Conservation (phyloP, 2,329 filamentous ascomycete species). For the Trichoderma breve region DNA sequence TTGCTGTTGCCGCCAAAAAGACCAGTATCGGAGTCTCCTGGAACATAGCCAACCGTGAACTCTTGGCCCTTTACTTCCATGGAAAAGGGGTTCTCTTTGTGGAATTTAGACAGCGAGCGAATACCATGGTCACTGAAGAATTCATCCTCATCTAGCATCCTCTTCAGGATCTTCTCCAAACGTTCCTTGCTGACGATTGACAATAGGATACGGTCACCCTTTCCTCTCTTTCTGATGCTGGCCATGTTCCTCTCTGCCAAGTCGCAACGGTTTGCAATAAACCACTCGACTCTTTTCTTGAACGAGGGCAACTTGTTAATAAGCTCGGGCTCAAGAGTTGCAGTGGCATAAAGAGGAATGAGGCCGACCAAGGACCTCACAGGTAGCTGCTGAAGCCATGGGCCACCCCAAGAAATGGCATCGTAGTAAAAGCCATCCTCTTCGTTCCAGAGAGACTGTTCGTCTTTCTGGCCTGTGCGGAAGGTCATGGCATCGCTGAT, state of each 20-base stretch:
- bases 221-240: slow-evolving; percentile 85
- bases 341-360: slow-evolving; percentile 87
- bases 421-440: slow-evolving; percentile 98
- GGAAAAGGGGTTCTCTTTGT: slow-evolving; percentile 84
- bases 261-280: slow-evolving; percentile 82
- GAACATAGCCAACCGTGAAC: slow-evolving; percentile 84
- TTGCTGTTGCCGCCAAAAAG: slow-evolving; percentile 97
- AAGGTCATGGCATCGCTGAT: slow-evolving; percentile 97
- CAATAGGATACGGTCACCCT: slow-evolving; percentile 82
- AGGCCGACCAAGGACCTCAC: slow-evolving; percentile 89
- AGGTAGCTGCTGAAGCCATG: slow-evolving; percentile 88
- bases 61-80: slow-evolving; percentile 94
- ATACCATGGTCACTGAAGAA: slow-evolving; percentile 90
- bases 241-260: slow-evolving; percentile 92
- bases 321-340: slow-evolving; percentile 90
- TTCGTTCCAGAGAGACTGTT: slow-evolving; percentile 92
- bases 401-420: slow-evolving; percentile 92
- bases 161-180: slow-evolving; percentile 81
- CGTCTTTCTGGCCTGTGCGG: slow-evolving; percentile 65
- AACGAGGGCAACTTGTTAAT: slow-evolving; percentile 89
- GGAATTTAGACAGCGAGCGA: slow-evolving; percentile 85
- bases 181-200: slow-evolving; percentile 91
- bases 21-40: slow-evolving; percentile 93
- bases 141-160: slow-evolving; percentile 92
- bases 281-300: slow-evolving; percentile 92